phyloP scores from a whole-genome alignment of 768 basidiomycete genomes.

The Termitomyces titanicus region DNA sequence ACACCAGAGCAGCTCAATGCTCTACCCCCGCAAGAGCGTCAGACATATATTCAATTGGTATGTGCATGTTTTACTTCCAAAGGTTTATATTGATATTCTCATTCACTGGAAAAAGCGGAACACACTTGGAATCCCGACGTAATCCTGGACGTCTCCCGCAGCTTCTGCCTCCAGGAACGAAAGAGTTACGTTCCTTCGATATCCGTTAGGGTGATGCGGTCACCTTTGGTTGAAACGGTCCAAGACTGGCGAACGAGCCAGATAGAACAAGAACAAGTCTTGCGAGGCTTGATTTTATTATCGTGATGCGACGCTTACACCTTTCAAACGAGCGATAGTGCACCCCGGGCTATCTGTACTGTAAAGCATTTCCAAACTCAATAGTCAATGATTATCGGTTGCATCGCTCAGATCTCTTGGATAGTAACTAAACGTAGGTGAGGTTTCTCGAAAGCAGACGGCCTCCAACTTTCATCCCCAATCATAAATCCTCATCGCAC shows the following conservation, averaged over 20 bases:
- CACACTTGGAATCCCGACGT: slow-evolving; percentile 35
- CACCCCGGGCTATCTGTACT: too few relatives aligned
- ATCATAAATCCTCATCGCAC: neutral
- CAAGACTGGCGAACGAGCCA: neutral
- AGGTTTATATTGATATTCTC: neutral
- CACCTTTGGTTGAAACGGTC: neutral
- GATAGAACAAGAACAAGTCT: neutral
- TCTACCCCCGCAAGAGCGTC: slow-evolving; percentile 69
- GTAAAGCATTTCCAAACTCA: neutral
- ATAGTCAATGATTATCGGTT: neutral
- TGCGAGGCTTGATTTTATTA: too few relatives aligned
- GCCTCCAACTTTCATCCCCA: neutral
- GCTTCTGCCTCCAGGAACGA: neutral
- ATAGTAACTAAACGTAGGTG: too few relatives aligned
- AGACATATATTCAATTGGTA: slow-evolving; percentile 81
- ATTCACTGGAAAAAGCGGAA: slow-evolving; percentile 26
- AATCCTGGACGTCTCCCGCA: neutral
- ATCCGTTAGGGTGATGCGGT: neutral
- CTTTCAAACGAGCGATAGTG: neutral
- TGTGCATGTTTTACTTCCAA: slow-evolving; percentile 24
- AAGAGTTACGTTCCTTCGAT: neutral
- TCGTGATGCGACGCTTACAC: neutral
- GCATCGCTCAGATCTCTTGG: neutral
- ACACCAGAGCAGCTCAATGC: slow-evolving; percentile 79
- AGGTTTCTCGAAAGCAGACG: too few relatives aligned